Base-by-base conservation (phyloP, 2,329 filamentous ascomycete species). In the Fusarium multiceps region DNA sequence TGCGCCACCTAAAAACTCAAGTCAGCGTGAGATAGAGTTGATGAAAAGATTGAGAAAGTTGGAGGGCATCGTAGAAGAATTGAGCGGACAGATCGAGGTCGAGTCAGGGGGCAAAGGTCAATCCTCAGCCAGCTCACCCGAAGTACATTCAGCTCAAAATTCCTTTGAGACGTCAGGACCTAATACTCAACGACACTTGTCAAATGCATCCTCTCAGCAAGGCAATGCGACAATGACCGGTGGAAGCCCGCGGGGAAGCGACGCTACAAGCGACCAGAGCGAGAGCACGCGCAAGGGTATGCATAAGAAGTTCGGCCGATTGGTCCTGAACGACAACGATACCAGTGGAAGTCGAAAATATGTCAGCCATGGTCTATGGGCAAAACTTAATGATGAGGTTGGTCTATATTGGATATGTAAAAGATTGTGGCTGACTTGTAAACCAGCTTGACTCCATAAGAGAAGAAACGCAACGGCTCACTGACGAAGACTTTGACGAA, bases 301-400 rank as follows among this genome's bases (percentile, higher is more conserved):
- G 23, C 74, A 78, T 40, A 73, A 86, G 46, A 83, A 88, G 57
- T 90, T 92, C 78, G 90, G 92, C 4, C 83, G 91, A 32, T 79
- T 94, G 55, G 90, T 94, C 1, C 80, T 93, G 37, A 90, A 91
- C 66, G 90, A 93, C 63, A 90, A 91, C 66, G 90, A 93, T 62
- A 84, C 85, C 58, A 90, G 89, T 41, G 88, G 87, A 63, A 90
- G 88, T 50, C 89, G 88, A 58, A 84, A 90, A 76, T 94, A 94
- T 76, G 88, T 94, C 71, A 93, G 90, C 80, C 92, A 89, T 77
- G 90, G 88, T 9, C 93, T 94, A 74, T 93, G 91, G 91, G 88
- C 90, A 21, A 92, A 88, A 66, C 83, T 94, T 54, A 92, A 90
- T 63, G 92, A 93, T 55, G 91, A 94, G 84, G 89, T 90, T 79